Conservation (phyloP, 1,284 basidiomycete species). For the Malassezia furfur region DNA sequence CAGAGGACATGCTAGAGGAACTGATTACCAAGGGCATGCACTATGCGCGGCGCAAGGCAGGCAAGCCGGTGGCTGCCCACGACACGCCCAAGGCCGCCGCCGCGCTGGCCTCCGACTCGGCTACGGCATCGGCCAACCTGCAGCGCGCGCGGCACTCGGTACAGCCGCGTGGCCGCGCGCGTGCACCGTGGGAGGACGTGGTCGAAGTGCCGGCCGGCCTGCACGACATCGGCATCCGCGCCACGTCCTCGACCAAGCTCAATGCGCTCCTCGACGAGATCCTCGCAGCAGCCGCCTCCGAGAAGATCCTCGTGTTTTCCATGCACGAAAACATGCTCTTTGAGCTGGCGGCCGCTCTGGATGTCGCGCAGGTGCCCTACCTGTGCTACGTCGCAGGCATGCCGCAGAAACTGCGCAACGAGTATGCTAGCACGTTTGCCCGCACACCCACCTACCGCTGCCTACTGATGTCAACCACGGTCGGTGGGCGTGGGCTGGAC, state of each 20-base stretch:
- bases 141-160: background rate
- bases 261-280: slow-evolving; percentile 12
- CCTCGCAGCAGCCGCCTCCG: background rate
- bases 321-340: slow-evolving; percentile 12
- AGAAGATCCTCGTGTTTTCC: slow-evolving; percentile 19
- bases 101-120: background rate
- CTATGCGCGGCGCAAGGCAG: background rate
- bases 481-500: slow-evolving; percentile 19
- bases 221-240: background rate
- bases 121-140: background rate
- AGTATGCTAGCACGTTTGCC: slow-evolving; percentile 7
- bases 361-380: slow-evolving; percentile 10
- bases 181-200: background rate
- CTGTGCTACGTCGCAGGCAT: slow-evolving; percentile 17
- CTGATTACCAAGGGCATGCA: slow-evolving; percentile 12
- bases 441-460: slow-evolving; percentile 4
- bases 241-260: slow-evolving; percentile 12
- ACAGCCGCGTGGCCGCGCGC: background rate
- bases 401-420: slow-evolving; percentile 15
- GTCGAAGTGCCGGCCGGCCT: background rate
- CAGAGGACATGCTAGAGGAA: slow-evolving; percentile 15
- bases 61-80: background rate
- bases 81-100: background rate
- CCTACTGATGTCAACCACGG: slow-evolving; percentile 15
- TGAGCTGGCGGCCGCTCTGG: slow-evolving; percentile 14